Base-by-base conservation (phyloP, 768 basidiomycete species). In the Aureoboletus auriporus region DNA sequence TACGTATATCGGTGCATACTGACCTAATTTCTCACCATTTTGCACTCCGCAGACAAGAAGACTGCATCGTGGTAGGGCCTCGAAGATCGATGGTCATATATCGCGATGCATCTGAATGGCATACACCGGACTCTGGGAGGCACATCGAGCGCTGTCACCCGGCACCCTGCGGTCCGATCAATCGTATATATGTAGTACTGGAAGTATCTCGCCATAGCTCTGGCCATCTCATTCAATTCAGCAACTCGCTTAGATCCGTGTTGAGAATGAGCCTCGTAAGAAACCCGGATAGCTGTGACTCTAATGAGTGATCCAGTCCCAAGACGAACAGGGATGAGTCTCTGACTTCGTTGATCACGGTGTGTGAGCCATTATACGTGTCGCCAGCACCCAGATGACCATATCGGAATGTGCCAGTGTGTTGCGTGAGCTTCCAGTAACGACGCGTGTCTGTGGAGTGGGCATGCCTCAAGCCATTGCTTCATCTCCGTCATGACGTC, bases 371-470 rank as follows among this genome's bases (percentile, higher is more conserved):
- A 11, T 64, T 63, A 49, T 79, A 77, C 48, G 61, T 71, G 42
- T 59, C 61, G 29, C 31, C 20, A 17, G 29, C 44, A 33, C 53
- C 57, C n/a, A 52, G 49, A 53, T 73, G 73, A 14, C 64, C 64
- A 56, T 75, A 78, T 36, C 75, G 74, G 64, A 75, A 75, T 23
- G 2, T 23, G 20, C 20, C 20, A 47, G 77, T 76, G 51, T 76
- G 69, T 30, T 53, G 54, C 17, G 76, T 75, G 23, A 78, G 65
- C 46, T 65, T 64, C 76, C 75, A 75, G 44, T 76, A 75, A 42
- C 65, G 64, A 36, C 63, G 53, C 13, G 77, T 78, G 56, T 78
- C 75, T 73, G 52, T 2, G 36, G 43, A 43, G 44, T 31, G 47
- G 6, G 16, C 50, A 47, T 46, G 50, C 49, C 16, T 67, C 50